Evolutionary conservation across 2,329 filamentous ascomycete species (phyloP), one percentile per base, ranked within the genome.

Genomic region (Colletotrichum endophyticum): DNA sequence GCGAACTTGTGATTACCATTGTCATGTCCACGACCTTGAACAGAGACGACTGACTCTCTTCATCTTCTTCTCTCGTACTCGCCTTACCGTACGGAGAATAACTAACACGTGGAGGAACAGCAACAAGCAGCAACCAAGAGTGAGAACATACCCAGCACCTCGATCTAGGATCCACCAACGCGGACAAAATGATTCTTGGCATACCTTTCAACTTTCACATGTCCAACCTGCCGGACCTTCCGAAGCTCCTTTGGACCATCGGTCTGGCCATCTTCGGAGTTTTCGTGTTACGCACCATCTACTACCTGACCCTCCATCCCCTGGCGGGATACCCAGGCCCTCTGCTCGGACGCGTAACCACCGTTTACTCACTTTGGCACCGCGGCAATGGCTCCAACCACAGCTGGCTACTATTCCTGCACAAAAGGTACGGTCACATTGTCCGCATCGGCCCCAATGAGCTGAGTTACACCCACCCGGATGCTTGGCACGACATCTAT

Each of bases 391-490:
- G 73, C 25, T 73, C 73, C 32, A 76, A 76, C 44, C 73, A 76
- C 27, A 59, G 73, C n/a, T 76, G 73, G 73, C 70, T 64, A 16
- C 44, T 76, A 30, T 22, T 59, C 56, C 73, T 76, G 19, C 81
- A 81, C 75, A 66, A 78, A 66, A 79, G 77, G 67, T 81, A 82
- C 66, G 81, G 80, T 28, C 72, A 73, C 30, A 30, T 79, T 56
- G 63, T 79, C 6, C 76, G 77, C 28, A 71, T 79, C 28, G 70
- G 72, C 34, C 76, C 76, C 2, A 78, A 74, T 28, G 76, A 78
- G 74, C 74, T 78, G 34, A 77, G 74, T 71, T 78, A 77, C 74
- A 76, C 56, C 28, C 71, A 78, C 34, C 74, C 71, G 19, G 76
- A 73, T 25, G 76, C 76, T 32, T 78, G 76, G 76, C 75, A 78